A percentile compares a stretch with the other conserved stretches of the same genome.
These are phyloP conservation scores for Clitopilus hobsonii DNA, from an alignment of 768 basidiomycete species.

Conservation along the genomic window DNA sequence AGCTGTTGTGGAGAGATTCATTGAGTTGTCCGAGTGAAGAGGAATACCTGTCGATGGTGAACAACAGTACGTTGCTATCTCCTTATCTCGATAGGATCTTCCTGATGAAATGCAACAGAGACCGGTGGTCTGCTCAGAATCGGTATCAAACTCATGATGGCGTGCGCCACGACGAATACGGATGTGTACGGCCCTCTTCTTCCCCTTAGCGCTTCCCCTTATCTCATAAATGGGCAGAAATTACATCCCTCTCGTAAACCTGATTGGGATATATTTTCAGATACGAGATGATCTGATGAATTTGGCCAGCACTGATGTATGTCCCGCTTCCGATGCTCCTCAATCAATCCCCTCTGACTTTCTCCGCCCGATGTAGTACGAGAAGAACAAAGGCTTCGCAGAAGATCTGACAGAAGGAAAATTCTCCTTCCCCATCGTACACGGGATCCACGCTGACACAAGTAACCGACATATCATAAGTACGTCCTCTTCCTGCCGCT, in stretches of 20 bases:
- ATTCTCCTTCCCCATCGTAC: conserved; percentile 94
- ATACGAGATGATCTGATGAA: conserved; percentile 99
- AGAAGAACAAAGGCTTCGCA: conserved; percentile 80
- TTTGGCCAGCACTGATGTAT: conserved; percentile 78
- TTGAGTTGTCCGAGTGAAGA: conserved; percentile 90
- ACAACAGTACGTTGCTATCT: conserved; percentile 63
- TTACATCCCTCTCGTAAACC: conserved; percentile 88
- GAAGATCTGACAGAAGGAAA: conserved; percentile 97
- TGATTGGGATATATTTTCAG: conserved; percentile 93
- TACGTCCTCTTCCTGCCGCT: conserved; percentile 30
- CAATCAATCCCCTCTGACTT: not conserved
- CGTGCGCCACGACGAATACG: conserved; percentile 60
- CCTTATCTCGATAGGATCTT: not conserved
- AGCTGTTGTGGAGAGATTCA: conserved; percentile 92
- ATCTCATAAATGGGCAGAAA: conserved; percentile 42
- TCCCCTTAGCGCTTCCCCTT: not conserved
- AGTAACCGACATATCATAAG: conserved; percentile 82
- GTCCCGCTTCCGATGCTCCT: conserved; percentile 4
- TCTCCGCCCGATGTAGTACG: conserved; percentile 48
- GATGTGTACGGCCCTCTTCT: conserved; percentile 40
- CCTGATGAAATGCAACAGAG: conserved; percentile 43
- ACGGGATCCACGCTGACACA: conserved; percentile 75
- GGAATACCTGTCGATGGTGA: conserved; percentile 94
- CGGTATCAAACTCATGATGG: conserved; percentile 96
- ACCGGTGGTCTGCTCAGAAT: conserved; percentile 92